Percentiles rank a stretch among this genome's conserved stretches.
phyloP scores from a whole-genome alignment of 306 rosid genomes.

The Pachyrhizus erosus region DNA sequence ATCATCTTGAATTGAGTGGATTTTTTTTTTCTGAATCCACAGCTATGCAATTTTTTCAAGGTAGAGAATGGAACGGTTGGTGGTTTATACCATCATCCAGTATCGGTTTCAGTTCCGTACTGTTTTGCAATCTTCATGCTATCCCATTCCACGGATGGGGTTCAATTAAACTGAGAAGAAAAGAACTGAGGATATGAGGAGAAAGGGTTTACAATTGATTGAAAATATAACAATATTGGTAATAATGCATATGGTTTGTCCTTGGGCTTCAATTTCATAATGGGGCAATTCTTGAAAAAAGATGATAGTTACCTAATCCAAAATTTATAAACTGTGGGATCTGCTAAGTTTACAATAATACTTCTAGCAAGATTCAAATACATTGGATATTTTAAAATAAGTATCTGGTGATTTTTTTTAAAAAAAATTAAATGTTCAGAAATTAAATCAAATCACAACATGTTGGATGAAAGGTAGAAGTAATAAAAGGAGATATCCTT shows the following conservation, averaged over 20 bases:
- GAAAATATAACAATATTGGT: slow-evolving; percentile 1
- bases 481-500: slow-evolving; percentile 8
- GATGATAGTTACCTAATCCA: background rate
- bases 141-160: slow-evolving; percentile 12
- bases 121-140: slow-evolving; percentile 5
- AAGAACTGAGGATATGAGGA: slow-evolving; percentile 6
- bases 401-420: slow-evolving; percentile 13
- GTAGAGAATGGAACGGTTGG: background rate
- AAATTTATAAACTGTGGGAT: background rate
- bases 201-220: slow-evolving; percentile 15
- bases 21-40: background rate
- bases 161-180: slow-evolving; percentile 7
- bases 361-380: background rate
- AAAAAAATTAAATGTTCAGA: background rate
- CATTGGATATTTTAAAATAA: background rate
- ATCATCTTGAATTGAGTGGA: slow-evolving; percentile 3
- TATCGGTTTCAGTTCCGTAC: background rate
- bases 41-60: slow-evolving; percentile 13
- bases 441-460: background rate
- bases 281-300: background rate
- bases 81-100: slow-evolving; percentile 16
- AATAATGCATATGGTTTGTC: slow-evolving; percentile 24
- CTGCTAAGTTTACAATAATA: background rate
- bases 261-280: slow-evolving; percentile 12
- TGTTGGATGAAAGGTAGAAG: slow-evolving; percentile 9